Percentiles rank a stretch among this genome's conserved stretches.
Evolutionary conservation across 371 early-diverging fungal species (phyloP).

Genomic region (Rhizopus microsporus): DNA sequence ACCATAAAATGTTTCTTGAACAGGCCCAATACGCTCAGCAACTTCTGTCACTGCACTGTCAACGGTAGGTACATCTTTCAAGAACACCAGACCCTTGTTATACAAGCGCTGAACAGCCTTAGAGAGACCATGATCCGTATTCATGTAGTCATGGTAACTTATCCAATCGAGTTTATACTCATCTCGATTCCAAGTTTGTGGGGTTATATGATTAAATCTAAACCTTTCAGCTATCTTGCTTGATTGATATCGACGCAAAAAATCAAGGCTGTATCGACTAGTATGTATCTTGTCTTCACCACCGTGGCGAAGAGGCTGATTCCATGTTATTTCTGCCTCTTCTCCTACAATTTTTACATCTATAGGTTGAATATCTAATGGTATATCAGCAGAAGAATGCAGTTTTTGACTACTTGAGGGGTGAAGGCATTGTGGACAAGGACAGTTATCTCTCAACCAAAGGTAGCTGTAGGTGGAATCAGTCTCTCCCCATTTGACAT

Average conservation of each 20-base stretch:
- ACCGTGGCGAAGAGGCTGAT: constrained; percentile 40
- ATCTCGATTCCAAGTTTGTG: constrained; percentile 53
- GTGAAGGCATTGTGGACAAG: constrained; percentile 72
- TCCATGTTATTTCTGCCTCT: constrained; percentile 45
- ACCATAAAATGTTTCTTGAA: constrained; percentile 86
- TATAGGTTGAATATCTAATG: constrained; percentile 51
- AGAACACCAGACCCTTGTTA: constrained; percentile 73
- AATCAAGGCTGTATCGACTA: constrained; percentile 46
- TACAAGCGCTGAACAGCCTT: constrained; percentile 61
- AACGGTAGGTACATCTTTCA: constrained; percentile 67
- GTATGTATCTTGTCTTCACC: constrained; percentile 38
- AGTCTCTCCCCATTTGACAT: constrained; percentile 27
- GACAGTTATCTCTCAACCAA: constrained; percentile 88
- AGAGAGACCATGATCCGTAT: constrained; percentile 57
- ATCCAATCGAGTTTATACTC: constrained; percentile 55
- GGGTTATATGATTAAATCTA: constrained; percentile 41
- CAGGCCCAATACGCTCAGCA: constrained; percentile 73
- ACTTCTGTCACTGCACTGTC: constrained; percentile 58
- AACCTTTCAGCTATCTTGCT: constrained; percentile 27
- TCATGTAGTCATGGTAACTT: constrained; percentile 66
- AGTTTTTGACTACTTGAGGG: constrained; percentile 79
- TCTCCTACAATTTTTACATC: constrained; percentile 29
- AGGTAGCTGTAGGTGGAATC: constrained; percentile 51
- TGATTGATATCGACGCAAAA: constrained; percentile 39
- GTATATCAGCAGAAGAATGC: constrained; percentile 76